Evolutionary conservation across 139 green algal genomes (phyloP).

Genomic region (Chlorella vulgaris): DNA sequence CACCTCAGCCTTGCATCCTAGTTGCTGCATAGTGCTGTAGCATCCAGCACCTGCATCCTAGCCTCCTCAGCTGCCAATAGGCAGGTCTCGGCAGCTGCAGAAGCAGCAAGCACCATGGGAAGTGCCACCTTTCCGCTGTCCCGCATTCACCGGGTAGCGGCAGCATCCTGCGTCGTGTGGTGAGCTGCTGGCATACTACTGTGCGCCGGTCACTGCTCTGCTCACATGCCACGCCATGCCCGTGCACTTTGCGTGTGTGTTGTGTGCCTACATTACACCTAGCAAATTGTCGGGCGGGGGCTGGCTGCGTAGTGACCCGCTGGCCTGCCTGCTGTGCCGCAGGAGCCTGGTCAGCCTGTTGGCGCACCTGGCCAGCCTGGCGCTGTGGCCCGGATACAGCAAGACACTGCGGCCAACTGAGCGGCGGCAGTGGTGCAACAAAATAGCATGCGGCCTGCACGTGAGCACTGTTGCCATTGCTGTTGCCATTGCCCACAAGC

Average conservation of each 20-base stretch:
- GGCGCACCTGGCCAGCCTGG: constrained; percentile 12
- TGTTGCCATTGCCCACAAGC: too few species aligned
- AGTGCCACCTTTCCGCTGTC: constrained; percentile 12
- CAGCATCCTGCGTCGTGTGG: constrained; percentile 11
- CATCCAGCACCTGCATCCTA: too few species aligned
- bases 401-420: not conserved
- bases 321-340: not conserved
- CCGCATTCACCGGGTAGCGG: constrained; percentile 15
- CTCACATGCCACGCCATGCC: not conserved
- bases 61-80: too few species aligned
- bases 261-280: too few species aligned
- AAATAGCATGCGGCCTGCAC: constrained; percentile 33
- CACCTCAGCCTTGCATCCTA: not conserved
- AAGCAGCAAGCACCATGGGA: not conserved
- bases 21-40: not conserved
- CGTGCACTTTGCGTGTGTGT: not conserved
- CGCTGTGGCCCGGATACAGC: constrained; percentile 24
- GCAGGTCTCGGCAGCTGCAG: too few species aligned
- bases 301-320: too few species aligned
- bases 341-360: constrained; percentile 24
- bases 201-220: too few species aligned
- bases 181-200: too few species aligned
- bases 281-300: too few species aligned
- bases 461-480: constrained; percentile 10
- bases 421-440: constrained; percentile 40